Conservation (phyloP, 2,329 filamentous ascomycete species). For the Fusarium brachygibbosum region DNA sequence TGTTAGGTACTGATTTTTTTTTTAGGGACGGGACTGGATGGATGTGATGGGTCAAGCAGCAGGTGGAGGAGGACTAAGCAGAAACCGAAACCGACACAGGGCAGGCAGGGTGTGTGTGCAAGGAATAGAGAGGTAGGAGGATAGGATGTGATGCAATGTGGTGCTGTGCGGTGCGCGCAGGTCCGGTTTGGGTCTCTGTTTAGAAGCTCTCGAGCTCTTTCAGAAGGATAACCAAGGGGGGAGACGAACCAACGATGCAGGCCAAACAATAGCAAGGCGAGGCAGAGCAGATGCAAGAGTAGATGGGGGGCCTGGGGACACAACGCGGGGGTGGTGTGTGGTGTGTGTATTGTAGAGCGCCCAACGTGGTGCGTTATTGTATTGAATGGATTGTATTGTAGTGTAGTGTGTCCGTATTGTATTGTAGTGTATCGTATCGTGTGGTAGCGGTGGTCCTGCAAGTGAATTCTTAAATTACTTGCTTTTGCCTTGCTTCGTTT, state of each 20-base stretch:
- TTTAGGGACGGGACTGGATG: conserved; percentile 9
- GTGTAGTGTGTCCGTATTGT: conserved; percentile 10
- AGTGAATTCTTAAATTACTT: conserved; percentile 30
- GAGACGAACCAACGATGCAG: conserved; percentile 39
- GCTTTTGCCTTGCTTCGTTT: conserved; percentile 31
- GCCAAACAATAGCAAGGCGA: conserved; percentile 38
- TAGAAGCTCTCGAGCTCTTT: conserved; percentile 20
- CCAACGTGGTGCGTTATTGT: conserved; percentile 3
- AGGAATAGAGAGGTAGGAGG: conserved; percentile 36
- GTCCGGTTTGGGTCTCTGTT: conserved; percentile 19
- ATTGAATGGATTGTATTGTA: neutral
- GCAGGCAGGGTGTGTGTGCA: conserved; percentile 45
- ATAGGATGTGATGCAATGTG: conserved; percentile 7
- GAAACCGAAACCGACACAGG: conserved; percentile 31
- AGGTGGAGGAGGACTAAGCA: conserved; percentile 44
- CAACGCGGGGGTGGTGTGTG: conserved; percentile 41
- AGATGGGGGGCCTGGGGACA: conserved; percentile 35
- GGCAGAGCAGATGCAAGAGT: conserved; percentile 19
- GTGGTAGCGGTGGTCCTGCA: conserved; percentile 37
- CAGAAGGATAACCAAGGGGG: conserved; percentile 28
- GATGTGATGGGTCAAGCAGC: conserved; percentile 43
- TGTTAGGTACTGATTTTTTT: conserved; percentile 43
- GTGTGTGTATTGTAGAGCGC: conserved; percentile 17
- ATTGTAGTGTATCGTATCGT: conserved; percentile 13
- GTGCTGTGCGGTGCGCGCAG: conserved; percentile 16